These are phyloP conservation scores for Lipomyces japonicus DNA, from an alignment of 805 yeast species.

Conservation along the genomic window DNA sequence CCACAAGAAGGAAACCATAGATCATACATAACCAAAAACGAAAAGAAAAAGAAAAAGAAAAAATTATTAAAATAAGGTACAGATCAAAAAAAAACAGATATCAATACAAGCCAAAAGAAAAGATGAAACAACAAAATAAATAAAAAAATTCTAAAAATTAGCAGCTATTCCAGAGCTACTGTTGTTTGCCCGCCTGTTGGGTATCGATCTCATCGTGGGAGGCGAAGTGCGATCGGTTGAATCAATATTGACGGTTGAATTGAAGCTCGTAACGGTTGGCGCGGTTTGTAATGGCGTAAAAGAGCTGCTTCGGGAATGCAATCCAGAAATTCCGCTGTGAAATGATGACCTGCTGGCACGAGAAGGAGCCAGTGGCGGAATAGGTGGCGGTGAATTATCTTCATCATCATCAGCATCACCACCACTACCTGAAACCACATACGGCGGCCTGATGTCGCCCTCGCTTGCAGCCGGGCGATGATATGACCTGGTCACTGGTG, in stretches of 20 bases:
- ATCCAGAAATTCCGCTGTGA: neutral
- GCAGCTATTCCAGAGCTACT: neutral
- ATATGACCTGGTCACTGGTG: neutral
- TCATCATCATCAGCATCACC: neutral
- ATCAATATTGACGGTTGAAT: too few relatives aligned
- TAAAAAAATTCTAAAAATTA: neutral
- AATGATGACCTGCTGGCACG: constrained; percentile 4
- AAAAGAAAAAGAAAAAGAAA: too few relatives aligned
- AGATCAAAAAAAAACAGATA: neutral
- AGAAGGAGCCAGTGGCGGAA: constrained; percentile 1
- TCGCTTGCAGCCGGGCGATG: neutral
- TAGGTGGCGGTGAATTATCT: constrained; percentile 1
- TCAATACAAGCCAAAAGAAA: neutral
- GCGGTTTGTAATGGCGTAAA: neutral
- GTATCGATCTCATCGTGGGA: too few relatives aligned
- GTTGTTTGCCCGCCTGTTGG: too few relatives aligned
- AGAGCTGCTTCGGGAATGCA: neutral
- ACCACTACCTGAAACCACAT: too few relatives aligned
- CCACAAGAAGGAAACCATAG: too few relatives aligned
- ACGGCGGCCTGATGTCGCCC: neutral
- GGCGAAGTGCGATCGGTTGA: too few relatives aligned
- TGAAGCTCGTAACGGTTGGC: neutral
- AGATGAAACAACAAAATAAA: neutral
- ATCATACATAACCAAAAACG: too few relatives aligned
- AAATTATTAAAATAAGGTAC: too few relatives aligned